phyloP scores from a whole-genome alignment of 352 stramenopile species.

The Phytophthora cactorum region DNA sequence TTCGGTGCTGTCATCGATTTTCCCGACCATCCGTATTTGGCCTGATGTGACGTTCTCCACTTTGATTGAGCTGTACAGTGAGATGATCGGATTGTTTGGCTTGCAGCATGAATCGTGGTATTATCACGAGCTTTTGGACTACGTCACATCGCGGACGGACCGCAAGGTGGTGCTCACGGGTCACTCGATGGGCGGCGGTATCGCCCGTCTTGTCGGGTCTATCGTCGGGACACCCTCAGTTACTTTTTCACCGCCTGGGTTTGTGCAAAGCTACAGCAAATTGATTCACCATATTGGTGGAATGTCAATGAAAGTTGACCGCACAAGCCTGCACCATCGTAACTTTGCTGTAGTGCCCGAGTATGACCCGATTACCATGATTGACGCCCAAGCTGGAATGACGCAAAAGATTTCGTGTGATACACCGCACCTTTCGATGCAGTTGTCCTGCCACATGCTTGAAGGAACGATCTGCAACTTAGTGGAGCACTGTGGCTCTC shows the following conservation, averaged over 20 bases:
- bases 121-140: slow-evolving; percentile 87
- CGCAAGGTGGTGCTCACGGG: slow-evolving; percentile 87
- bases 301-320: slow-evolving; percentile 73
- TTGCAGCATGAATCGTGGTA: slow-evolving; percentile 90
- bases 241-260: slow-evolving; percentile 86
- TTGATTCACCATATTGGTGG: slow-evolving; percentile 84
- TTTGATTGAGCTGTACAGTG: slow-evolving; percentile 87
- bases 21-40: slow-evolving; percentile 93
- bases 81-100: slow-evolving; percentile 88
- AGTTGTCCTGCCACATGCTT: slow-evolving; percentile 93
- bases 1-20: slow-evolving; percentile 86
- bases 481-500: slow-evolving; percentile 78
- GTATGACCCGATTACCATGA: slow-evolving; percentile 90
- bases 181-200: slow-evolving; percentile 89
- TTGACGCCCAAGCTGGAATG: slow-evolving; percentile 89
- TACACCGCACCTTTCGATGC: slow-evolving; percentile 87
- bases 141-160: slow-evolving; percentile 79
- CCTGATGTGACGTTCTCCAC: slow-evolving; percentile 89
- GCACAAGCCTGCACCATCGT: slow-evolving; percentile 76
- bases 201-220: slow-evolving; percentile 84
- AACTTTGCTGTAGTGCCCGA: slow-evolving; percentile 90
- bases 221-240: slow-evolving; percentile 81
- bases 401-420: slow-evolving; percentile 92
- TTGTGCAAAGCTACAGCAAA: slow-evolving; percentile 92
- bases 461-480: slow-evolving; percentile 89